Conservation (phyloP, 441 rosid genomes). For the Syzygium malaccense region DNA sequence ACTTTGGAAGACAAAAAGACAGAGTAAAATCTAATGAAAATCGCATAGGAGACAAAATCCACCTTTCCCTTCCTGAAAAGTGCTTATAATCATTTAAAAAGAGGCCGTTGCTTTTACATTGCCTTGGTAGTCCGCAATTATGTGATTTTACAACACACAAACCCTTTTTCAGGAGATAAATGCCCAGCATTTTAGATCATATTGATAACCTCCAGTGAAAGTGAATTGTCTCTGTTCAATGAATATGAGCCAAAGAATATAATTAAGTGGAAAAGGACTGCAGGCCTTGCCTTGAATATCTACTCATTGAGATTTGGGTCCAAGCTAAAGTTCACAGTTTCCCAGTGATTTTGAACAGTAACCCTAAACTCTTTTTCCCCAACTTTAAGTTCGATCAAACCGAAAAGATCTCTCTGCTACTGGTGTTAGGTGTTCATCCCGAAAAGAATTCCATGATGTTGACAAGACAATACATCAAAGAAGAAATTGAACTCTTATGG, state of each 20-base stretch:
- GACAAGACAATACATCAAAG: not conserved
- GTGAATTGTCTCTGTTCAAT: not conserved
- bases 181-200: not conserved
- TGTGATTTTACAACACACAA: not conserved
- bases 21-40: not conserved
- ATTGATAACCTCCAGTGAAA: not conserved
- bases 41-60: not conserved
- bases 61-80: not conserved
- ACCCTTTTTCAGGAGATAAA: not conserved
- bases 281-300: not conserved
- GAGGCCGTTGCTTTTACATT: not conserved
- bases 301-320: not conserved
- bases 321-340: not conserved
- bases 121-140: not conserved
- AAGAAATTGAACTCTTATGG: not conserved
- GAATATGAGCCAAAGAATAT: not conserved
- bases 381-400: not conserved
- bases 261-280: not conserved
- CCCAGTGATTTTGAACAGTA: not conserved
- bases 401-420: not conserved
- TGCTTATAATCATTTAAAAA: not conserved
- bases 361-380: not conserved
- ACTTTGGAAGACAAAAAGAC: not conserved
- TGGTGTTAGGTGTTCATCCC: not conserved
- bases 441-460: not conserved